These are phyloP conservation scores for Boletus sensibilis DNA, from an alignment of 768 basidiomycete genomes.

Conservation along the genomic window DNA sequence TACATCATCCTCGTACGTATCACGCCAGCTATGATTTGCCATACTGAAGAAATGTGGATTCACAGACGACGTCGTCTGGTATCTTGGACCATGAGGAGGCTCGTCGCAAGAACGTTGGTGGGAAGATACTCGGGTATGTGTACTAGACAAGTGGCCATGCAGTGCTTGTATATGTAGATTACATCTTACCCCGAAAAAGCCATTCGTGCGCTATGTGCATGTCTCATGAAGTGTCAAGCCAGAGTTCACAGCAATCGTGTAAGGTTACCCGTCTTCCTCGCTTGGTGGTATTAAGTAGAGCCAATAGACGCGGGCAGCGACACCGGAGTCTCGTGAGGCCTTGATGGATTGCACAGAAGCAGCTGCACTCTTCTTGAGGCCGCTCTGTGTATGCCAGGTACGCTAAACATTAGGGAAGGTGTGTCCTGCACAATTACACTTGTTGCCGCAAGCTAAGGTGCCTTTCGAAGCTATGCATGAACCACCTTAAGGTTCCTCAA, in stretches of 20 bases:
- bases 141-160: constrained; percentile 52
- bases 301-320: too few species aligned
- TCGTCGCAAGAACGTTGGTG: constrained; percentile 95
- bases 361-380: too few species aligned
- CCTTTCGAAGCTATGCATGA: too few species aligned
- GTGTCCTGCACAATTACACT: too few species aligned
- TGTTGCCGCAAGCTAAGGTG: too few species aligned
- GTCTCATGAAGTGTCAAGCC: neutral
- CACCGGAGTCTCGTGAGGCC: too few species aligned
- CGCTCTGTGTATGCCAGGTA: too few species aligned
- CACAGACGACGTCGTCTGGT: constrained; percentile 92
- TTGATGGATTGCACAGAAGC: too few species aligned
- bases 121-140: constrained; percentile 90
- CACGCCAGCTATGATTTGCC: neutral
- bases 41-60: neutral
- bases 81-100: constrained; percentile 99
- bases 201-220: neutral
- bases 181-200: constrained; percentile 17
- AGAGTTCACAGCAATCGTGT: neutral
- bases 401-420: too few species aligned
- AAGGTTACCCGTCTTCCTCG: neutral
- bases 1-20: constrained; percentile 85
- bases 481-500: too few species aligned
- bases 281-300: neutral
- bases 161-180: constrained; percentile 22